Percentiles rank a stretch among this genome's conserved stretches.
These are phyloP conservation scores for Fraxinus albicans DNA, from an alignment of 305 asterid species.

Conservation along the genomic window DNA sequence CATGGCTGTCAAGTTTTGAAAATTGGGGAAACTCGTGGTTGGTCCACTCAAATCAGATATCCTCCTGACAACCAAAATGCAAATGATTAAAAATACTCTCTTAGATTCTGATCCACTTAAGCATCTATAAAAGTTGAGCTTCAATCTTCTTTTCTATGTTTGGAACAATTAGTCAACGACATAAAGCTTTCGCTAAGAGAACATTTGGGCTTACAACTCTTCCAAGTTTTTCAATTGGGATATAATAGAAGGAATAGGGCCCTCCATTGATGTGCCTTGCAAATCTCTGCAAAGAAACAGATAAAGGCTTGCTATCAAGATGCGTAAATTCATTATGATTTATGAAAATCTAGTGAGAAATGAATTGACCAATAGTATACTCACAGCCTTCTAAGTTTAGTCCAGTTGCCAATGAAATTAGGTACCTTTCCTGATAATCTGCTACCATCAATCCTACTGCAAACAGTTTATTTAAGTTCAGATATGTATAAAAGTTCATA, in stretches of 20 bases:
- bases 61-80: conserved; percentile 50
- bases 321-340: neutral
- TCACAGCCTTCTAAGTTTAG: conserved; percentile 53
- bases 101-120: neutral
- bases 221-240: conserved; percentile 50
- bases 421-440: conserved; percentile 70
- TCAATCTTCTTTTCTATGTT: neutral
- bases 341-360: conserved; percentile 15
- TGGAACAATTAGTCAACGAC: neutral
- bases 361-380: conserved; percentile 25
- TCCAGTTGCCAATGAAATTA: conserved; percentile 79
- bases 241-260: conserved; percentile 69
- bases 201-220: neutral
- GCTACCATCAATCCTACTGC: conserved; percentile 92
- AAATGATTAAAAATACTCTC: neutral
- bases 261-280: conserved; percentile 86
- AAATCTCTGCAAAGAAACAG: conserved; percentile 55
- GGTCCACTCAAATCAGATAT: conserved; percentile 62
- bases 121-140: neutral
- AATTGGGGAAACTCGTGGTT: conserved; percentile 49
- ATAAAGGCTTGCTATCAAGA: conserved; percentile 8
- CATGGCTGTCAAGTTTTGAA: conserved; percentile 35
- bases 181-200: neutral
- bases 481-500: neutral
- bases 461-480: conserved; percentile 23